These are phyloP conservation scores for Cyanidiococcus yangmingshanensis DNA, from an alignment of 23 red algal genomes.

Conservation along the genomic window DNA sequence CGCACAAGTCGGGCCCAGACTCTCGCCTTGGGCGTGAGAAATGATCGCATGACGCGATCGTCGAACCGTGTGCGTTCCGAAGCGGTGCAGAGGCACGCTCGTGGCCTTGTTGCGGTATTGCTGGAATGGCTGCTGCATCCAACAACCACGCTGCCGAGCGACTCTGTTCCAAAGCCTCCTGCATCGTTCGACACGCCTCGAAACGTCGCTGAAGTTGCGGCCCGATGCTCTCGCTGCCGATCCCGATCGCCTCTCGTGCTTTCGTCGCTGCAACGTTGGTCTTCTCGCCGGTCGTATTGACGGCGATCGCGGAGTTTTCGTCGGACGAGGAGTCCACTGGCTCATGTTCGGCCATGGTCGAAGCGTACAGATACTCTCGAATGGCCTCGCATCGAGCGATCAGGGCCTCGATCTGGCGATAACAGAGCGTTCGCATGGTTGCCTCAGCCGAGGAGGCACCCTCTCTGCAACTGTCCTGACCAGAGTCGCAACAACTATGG, in stretches of 20 bases:
- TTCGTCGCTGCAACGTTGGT: not conserved
- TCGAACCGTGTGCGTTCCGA: too few relatives aligned
- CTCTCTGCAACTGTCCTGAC: not conserved
- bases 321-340: not conserved
- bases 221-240: slow-evolving; percentile 1
- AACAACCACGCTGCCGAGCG: slow-evolving; percentile 10
- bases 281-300: not conserved
- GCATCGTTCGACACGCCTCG: slow-evolving; percentile 11
- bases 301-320: not conserved
- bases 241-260: not conserved
- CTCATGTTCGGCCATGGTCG: not conserved
- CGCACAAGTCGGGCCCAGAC: too few relatives aligned
- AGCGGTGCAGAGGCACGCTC: too few relatives aligned
- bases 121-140: too few relatives aligned
- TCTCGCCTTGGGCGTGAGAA: too few relatives aligned
- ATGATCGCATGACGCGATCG: too few relatives aligned
- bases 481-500: too few relatives aligned
- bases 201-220: not conserved
- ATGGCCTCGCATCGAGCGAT: slow-evolving; percentile 27
- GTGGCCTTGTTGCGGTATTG: too few relatives aligned
- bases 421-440: slow-evolving; percentile 12
- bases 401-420: slow-evolving; percentile 24
- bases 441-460: not conserved
- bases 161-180: not conserved
- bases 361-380: slow-evolving; percentile 27